Percentiles rank a stretch among this genome's conserved stretches.
These are phyloP conservation scores for Alternaria atra DNA, from an alignment of 2,329 filamentous ascomycete genomes.

Conservation along the genomic window DNA sequence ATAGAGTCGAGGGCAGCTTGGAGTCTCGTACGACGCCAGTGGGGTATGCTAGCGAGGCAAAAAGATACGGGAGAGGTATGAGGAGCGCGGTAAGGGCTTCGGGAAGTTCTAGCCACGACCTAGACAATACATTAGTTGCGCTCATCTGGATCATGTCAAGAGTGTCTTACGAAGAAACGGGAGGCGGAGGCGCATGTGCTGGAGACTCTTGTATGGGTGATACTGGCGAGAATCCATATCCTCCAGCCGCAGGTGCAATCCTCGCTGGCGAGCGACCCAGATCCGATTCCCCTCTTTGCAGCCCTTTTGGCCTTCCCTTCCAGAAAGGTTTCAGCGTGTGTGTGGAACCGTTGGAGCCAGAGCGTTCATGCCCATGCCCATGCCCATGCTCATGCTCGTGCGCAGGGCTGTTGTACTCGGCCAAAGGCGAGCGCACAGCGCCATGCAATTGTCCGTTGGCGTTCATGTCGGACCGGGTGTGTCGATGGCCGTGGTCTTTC, in stretches of 20 bases:
- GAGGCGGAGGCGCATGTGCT: slow-evolving; percentile 21
- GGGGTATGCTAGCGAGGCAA: slow-evolving; percentile 59
- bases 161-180: slow-evolving; percentile 33
- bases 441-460: slow-evolving; percentile 47
- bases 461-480: slow-evolving; percentile 46
- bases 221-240: slow-evolving; percentile 47
- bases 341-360: slow-evolving; percentile 40
- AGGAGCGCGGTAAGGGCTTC: slow-evolving; percentile 62
- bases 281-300: slow-evolving; percentile 57
- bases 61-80: slow-evolving; percentile 59
- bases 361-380: slow-evolving; percentile 28
- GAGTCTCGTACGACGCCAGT: slow-evolving; percentile 19
- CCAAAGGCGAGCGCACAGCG: slow-evolving; percentile 41
- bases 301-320: slow-evolving; percentile 42
- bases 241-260: slow-evolving; percentile 28
- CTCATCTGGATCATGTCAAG: background rate
- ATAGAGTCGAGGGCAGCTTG: slow-evolving; percentile 29
- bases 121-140: slow-evolving; percentile 21
- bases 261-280: slow-evolving; percentile 50
- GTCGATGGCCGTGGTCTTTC: slow-evolving; percentile 39
- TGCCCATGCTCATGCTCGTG: slow-evolving; percentile 30
- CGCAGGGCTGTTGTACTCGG: slow-evolving; percentile 36
- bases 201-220: slow-evolving; percentile 46
- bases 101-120: slow-evolving; percentile 50
- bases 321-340: slow-evolving; percentile 43